Evolutionary conservation across 1,139 yeast genomes (phyloP), one percentile per base, ranked within the genome.

Genomic region (Nakaseomyces kungkrabaensis): DNA sequence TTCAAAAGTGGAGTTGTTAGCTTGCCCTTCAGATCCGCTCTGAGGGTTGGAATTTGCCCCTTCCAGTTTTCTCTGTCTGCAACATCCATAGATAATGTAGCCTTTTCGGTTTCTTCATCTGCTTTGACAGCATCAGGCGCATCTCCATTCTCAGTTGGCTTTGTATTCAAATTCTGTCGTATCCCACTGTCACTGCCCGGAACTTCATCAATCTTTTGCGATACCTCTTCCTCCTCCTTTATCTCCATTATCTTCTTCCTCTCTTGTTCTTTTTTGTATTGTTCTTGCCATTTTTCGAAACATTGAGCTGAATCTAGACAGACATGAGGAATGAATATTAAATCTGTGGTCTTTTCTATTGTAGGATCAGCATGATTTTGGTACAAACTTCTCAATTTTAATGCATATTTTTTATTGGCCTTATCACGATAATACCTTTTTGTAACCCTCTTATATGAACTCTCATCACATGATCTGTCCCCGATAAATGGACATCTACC

Each of bases 401-500:
- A 50, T 9, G 68, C 69, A 51, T 62, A 64, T 32, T 56, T 54
- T 47, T 61, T 62, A 48, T 63, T 65, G 17, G 55, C 43, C 37
- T 59, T 57, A 48, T 66, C 69, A 27, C 67, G 61, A 37, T 52
- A 56, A 43, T 58, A 65, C 37, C 69, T 57, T 49, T 65, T 66
- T 5, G 59, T 37, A 4, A 61, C 62, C 48, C 67, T 55, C 51
- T 56, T 60, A 37, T 60, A 58, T 6, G 64, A 56, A 13, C 46
- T 51, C 51, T 65, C 68, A 45, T 63, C 62, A 48, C 66, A 62
- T 13, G 54, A 46, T 33, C 61, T 59, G 59, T 80, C 85, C 48
- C 73, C 72, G 8, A 80, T 72, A 64, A 85, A 85, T 1, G 94
- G 94, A 56, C 90, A 85, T 57, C 81, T 76, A 2, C 90, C 92